Evolutionary conservation across 2,329 filamentous ascomycete species (phyloP).

Genomic region (Hypoxylon sp.): DNA sequence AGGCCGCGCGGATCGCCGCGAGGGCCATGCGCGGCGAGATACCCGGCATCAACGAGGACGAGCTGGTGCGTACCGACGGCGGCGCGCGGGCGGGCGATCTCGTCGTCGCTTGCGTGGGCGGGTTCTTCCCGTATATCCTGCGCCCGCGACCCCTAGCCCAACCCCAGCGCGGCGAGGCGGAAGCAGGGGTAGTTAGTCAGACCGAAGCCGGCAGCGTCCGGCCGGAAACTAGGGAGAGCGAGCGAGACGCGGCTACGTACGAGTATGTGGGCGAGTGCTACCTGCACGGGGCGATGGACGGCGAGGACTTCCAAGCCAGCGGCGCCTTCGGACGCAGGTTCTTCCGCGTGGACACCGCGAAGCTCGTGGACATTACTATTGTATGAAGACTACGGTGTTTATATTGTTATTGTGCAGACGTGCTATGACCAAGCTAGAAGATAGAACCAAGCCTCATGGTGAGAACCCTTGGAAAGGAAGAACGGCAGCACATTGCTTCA

Average conservation of each 20-base stretch:
- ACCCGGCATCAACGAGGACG: slow-evolving; percentile 11
- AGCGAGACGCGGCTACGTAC: slow-evolving; percentile 40
- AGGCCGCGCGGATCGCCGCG: slow-evolving; percentile 1
- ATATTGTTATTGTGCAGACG: no score
- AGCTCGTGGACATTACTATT: slow-evolving; percentile 35
- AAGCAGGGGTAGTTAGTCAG: background rate
- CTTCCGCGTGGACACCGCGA: slow-evolving; percentile 25
- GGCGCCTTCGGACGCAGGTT: background rate
- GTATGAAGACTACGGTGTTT: slow-evolving; percentile 3
- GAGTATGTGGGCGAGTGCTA: slow-evolving; percentile 47
- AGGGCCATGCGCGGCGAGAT: slow-evolving; percentile 34
- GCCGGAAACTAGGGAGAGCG: background rate
- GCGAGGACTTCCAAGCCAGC: slow-evolving; percentile 40
- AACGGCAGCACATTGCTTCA: background rate
- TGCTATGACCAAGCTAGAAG: background rate
- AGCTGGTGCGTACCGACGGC: slow-evolving; percentile 4
- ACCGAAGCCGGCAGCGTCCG: background rate
- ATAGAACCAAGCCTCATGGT: no score
- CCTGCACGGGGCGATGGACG: slow-evolving; percentile 45
- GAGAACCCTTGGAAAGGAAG: background rate
- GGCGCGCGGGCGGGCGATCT: slow-evolving; percentile 42
- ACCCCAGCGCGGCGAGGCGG: no score
- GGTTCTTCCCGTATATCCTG: slow-evolving; percentile 44
- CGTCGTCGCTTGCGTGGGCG: slow-evolving; percentile 43
- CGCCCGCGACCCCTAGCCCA: slow-evolving; percentile 46